A percentile compares a stretch with the other conserved stretches of the same genome.
Conservation (phyloP, 768 basidiomycete species). For the Pilatotrama ljubarskyi region DNA sequence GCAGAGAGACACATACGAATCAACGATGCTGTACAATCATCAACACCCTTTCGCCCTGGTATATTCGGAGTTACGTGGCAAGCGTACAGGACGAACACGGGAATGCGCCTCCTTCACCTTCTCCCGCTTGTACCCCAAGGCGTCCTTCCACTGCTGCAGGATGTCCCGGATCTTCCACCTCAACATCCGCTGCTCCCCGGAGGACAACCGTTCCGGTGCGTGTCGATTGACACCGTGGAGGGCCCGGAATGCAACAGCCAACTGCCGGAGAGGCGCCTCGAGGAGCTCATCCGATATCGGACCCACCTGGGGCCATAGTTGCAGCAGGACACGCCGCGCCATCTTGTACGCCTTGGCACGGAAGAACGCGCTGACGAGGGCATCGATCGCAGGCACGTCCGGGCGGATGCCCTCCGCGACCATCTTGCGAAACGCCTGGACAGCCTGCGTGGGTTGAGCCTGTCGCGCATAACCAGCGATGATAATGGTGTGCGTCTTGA, state of each 20-base stretch:
- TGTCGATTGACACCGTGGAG: background rate
- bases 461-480: slow-evolving; percentile 70
- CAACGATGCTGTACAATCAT: slow-evolving; percentile 2
- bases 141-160: slow-evolving; percentile 47
- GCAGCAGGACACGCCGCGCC: slow-evolving; percentile 55
- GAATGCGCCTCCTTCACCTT: background rate
- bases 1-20: background rate
- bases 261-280: slow-evolving; percentile 43
- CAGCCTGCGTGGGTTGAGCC: slow-evolving; percentile 53
- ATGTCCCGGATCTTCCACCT: slow-evolving; percentile 38
- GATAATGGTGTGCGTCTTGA: slow-evolving; percentile 76
- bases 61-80: slow-evolving; percentile 10
- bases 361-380: slow-evolving; percentile 67
- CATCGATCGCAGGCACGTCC: slow-evolving; percentile 71
- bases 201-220: slow-evolving; percentile 29
- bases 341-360: slow-evolving; percentile 49
- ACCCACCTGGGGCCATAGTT: slow-evolving; percentile 64
- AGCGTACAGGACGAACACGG: slow-evolving; percentile 2
- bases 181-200: slow-evolving; percentile 38
- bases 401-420: slow-evolving; percentile 59
- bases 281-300: slow-evolving; percentile 57
- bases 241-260: slow-evolving; percentile 47
- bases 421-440: slow-evolving; percentile 63
- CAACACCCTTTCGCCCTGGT: slow-evolving; percentile 8
- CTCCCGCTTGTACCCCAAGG: background rate